Base-by-base conservation (phyloP, 139 green algal genomes). In the Asterochloris erici region DNA sequence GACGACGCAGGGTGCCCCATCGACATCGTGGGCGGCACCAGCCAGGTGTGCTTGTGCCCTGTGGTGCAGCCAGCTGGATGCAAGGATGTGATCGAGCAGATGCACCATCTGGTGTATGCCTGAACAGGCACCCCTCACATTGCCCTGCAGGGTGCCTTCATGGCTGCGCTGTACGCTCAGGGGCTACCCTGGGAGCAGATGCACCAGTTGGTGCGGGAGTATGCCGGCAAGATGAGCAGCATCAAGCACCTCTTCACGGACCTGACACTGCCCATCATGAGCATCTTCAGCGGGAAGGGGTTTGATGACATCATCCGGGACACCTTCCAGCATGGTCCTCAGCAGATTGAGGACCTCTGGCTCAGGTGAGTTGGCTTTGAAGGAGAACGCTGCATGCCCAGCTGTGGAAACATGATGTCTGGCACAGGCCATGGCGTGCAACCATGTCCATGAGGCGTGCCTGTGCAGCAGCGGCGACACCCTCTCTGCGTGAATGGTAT, bases 291-390 rank as follows among this genome's bases (percentile, higher is more conserved):
- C 24, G 93, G 93, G 27, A 71, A 79, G 9, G 86, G 81, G 9
- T 92, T 96, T 77, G 89, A 95, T 77, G 29, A 77, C 38, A 66
- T 91, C 14, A 68, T 93, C 14, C 75, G 78, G 64, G 86, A 88
- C 73, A 82, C 76, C 38, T 84, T 93, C 63, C 70, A 79, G 23
- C 66, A 68, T 17, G 83, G 87, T 26, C 74, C 82, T 24, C 71
- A 85, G 64, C 77, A 86, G 14, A 94, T 97, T 68, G 93, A 97
- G 87, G 93, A 97, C 86, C 83, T 95, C 73, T 97, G 93, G 92
- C 89, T 95, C n/a, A 81, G 77, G 83, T 87, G 64, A 19, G n/a
- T 4, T 75, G 19, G 19, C 14, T 23, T 54, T 73, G 77, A 2
- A 54, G 38, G 38, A 54, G 38, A 54, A 10, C 4, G 38, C 38